Conservation (phyloP, 2,329 filamentous ascomycete species). For the Alternaria panax region DNA sequence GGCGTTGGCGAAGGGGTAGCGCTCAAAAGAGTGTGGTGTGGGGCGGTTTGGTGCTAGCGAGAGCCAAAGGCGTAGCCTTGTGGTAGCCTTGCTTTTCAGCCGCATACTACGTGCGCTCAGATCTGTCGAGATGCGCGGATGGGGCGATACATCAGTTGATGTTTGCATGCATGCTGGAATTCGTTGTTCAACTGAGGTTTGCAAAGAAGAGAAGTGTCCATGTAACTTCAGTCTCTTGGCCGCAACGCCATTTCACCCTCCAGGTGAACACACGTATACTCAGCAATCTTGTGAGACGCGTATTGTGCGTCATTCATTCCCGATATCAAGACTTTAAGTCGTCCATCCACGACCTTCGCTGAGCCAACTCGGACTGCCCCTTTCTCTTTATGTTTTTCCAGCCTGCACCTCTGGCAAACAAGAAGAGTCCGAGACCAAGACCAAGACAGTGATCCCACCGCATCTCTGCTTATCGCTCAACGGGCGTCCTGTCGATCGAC, state of each 20-base stretch:
- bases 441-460: not conserved
- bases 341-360: not conserved
- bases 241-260: not conserved
- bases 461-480: not conserved
- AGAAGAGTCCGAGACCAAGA: not conserved
- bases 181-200: not conserved
- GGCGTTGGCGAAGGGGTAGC: not conserved
- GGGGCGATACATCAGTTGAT: not conserved
- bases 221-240: not conserved
- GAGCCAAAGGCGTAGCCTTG: not conserved
- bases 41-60: not conserved
- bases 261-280: not conserved
- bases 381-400: not conserved
- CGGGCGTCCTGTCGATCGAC: not conserved
- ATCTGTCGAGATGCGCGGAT: not conserved
- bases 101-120: not conserved
- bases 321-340: not conserved
- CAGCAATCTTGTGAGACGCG: not conserved
- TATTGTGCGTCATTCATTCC: not conserved
- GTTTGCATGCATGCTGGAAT: not conserved
- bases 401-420: not conserved
- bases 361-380: not conserved
- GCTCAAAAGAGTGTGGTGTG: not conserved
- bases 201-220: not conserved
- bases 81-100: not conserved